Evolutionary conservation across 2,329 filamentous ascomycete species (phyloP), one percentile per base, ranked within the genome.

Genomic region (Fusarium sulawesiense): DNA sequence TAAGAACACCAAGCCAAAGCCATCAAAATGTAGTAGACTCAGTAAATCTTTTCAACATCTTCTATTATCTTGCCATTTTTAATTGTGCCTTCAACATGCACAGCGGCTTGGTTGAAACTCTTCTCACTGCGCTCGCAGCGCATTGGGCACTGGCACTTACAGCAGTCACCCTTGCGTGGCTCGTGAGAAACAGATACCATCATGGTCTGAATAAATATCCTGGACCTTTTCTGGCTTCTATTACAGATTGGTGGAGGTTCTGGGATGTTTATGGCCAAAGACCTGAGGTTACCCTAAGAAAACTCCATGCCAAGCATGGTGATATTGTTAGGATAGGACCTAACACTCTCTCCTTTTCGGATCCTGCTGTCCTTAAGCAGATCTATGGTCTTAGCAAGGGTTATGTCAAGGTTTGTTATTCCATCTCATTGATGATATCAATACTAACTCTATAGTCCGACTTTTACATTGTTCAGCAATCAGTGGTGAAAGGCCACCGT

Each of bases 361-460:
- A 93, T 70, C 92, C 93, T 0, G 87, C 87, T 62, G 91, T 92
- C 0, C 83, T 95, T 71, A 92, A 92, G 79, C 82, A 83, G 13
- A 94, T 96, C 46, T 97, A 96, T 77, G 92, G 92, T 0, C 80
- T 95, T 45, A 95, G 94, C 77, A 94, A 94, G 79, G 92, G 92
- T 0, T 92, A 93, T 72, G 81, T 87, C 49, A 96, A 96, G 87
- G 92, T 92, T 79, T 49, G 20, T 49, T 1, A 4, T 23, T 16
- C 1, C 3, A 0, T 4, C 4, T 81, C 85, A 93, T 4, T 5
- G 1, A 1, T 6, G 91, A 76, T 0, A 6, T 2, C 2, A 46
- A 9, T 37, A 11, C 29, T 68, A 2, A 59, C 20, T 4, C 2
- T 21, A 10, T 56, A 93, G 89, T 93, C 91, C 30, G 89, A 92